Conservation (phyloP, 148 eudicot species). For the Rhododendron mucronatum region DNA sequence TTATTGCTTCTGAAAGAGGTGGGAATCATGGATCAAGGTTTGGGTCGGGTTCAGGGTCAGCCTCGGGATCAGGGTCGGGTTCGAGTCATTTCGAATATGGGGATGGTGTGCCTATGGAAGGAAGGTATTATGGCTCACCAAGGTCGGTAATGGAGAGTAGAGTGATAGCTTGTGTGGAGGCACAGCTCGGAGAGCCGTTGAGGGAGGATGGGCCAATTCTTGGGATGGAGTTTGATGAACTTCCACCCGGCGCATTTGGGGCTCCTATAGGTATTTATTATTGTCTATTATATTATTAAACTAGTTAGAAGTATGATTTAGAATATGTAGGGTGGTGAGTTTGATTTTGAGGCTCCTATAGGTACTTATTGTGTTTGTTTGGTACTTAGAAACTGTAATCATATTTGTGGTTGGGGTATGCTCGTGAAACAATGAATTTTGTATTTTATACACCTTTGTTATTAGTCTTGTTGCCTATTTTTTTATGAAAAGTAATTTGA, state of each 20-base stretch:
- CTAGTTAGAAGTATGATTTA: neutral
- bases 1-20: conserved; percentile 27
- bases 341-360: neutral
- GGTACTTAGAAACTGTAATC: neutral
- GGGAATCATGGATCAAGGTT: conserved; percentile 32
- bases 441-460: neutral
- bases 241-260: conserved; percentile 50
- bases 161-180: conserved; percentile 48
- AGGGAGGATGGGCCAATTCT: conserved; percentile 51
- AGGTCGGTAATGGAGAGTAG: conserved; percentile 22
- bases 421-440: neutral
- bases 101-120: conserved; percentile 26
- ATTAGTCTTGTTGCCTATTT: neutral
- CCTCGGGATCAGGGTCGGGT: conserved; percentile 31
- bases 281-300: neutral
- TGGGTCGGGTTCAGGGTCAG: conserved; percentile 21
- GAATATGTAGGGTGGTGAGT: neutral
- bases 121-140: conserved; percentile 34
- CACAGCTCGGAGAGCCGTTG: conserved; percentile 44
- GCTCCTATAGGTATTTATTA: conserved; percentile 33
- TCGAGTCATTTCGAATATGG: conserved; percentile 27
- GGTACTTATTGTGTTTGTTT: conserved; percentile 1
- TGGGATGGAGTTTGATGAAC: conserved; percentile 45
- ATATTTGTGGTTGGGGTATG: conserved; percentile 2
- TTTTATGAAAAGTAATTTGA: neutral